Base-by-base conservation (phyloP, 345 rosid genomes). In the Erysimum cheiranthoides region DNA sequence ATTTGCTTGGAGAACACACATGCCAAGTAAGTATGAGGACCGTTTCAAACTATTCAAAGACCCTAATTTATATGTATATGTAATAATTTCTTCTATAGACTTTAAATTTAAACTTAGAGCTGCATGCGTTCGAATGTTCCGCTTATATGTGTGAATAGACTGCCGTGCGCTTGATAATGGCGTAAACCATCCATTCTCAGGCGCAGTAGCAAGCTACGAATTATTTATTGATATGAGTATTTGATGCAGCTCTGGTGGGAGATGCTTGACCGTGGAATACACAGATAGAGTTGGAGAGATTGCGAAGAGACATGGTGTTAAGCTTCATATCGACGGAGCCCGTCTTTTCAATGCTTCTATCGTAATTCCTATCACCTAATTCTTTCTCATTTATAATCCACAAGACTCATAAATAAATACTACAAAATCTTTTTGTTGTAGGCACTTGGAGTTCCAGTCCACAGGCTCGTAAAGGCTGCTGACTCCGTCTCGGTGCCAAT, bases 251-350 rank as follows among this genome's bases (percentile, higher is more conserved):
- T 80, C 82, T 30, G 96, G 99, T 7, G 99, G 99, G 62, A 88
- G 84, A 82, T 92, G 97, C 81, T 79, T 92, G 74, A 84, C 91
- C 21, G 91, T 42, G 57, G 96, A 90, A 34, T 92, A 92, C 54
- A 89, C 84, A 0, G 89, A 92, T 64, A 76, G 21, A 10, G 97
- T 92, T 39, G 96, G 97, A 73, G 89, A 89, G 78, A 54, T 92
- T 16, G 97, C 99, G 2, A 87, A 82, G 81, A 89, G 87, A 74
- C 86, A 95, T 75, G 96, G 97, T 7, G 51, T 95, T 78, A 90
- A 92, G 85, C 94, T 92, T 82, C 98, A 95, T 75, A 84, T 95
- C 5, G 97, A 95, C 1, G 99, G 99, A 36, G 99, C 98, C 81
- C 97, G 96, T 51, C 82, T 95, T 76, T 95, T 95, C 82, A 95